A percentile compares a stretch with the other conserved stretches of the same genome.
phyloP scores from a whole-genome alignment of 768 basidiomycete genomes.

The Boletus vermiculosoides region DNA sequence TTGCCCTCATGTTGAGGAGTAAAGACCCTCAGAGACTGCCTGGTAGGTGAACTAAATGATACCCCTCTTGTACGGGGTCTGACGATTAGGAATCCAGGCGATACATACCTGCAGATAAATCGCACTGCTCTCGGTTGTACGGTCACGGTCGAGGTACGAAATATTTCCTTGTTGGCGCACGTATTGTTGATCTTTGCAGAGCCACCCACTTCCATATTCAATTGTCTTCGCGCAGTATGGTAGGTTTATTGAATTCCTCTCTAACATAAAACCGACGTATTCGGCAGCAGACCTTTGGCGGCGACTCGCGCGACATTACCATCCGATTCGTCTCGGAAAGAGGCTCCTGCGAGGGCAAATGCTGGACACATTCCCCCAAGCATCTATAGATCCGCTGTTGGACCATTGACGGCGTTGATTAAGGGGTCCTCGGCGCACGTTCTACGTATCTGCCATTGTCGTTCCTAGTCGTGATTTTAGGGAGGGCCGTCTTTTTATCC shows the following conservation, averaged over 20 bases:
- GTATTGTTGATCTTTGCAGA: constrained; percentile 36
- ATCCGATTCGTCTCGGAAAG: constrained; percentile 53
- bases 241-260: constrained; percentile 15
- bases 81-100: constrained; percentile 19
- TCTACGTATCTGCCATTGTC: constrained; percentile 28
- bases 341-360: constrained; percentile 48
- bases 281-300: constrained; percentile 47
- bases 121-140: constrained; percentile 25
- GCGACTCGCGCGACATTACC: constrained; percentile 53
- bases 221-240: constrained; percentile 61
- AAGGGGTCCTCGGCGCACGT: constrained; percentile 17
- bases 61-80: background rate
- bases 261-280: constrained; percentile 1
- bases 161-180: background rate
- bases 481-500: background rate
- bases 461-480: constrained; percentile 16
- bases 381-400: constrained; percentile 4
- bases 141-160: constrained; percentile 22
- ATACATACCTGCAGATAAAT: constrained; percentile 28
- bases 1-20: constrained; percentile 76
- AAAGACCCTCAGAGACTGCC: constrained; percentile 86
- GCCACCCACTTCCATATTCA: constrained; percentile 49
- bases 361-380: constrained; percentile 47
- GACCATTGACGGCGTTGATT: constrained; percentile 9
- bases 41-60: constrained; percentile 41